phyloP scores from a whole-genome alignment of 495 filamentous ascomycete species.

The Aspergillus haitiensis region DNA sequence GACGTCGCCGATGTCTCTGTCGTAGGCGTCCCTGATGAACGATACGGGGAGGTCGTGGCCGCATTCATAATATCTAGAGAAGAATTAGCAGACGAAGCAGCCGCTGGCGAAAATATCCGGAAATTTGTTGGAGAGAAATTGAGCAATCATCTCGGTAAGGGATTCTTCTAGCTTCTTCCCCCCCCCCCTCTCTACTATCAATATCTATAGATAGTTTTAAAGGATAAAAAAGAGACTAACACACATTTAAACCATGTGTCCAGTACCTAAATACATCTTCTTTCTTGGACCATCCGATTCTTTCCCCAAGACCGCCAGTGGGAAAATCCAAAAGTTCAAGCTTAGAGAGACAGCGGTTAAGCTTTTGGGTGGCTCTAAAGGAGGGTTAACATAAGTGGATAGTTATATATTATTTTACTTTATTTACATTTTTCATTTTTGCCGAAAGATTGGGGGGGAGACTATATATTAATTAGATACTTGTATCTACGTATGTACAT shows the following conservation, averaged over 20 bases:
- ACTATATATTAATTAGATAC: no score
- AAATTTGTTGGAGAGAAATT: conserved; percentile 71
- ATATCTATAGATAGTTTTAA: background rate
- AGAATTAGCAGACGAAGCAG: conserved; percentile 19
- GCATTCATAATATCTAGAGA: conserved; percentile 68
- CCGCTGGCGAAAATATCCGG: conserved; percentile 54
- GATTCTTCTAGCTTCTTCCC: background rate
- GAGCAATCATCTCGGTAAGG: conserved; percentile 71
- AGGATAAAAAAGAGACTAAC: background rate
- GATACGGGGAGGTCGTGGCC: conserved; percentile 83
- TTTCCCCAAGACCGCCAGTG: conserved; percentile 92
- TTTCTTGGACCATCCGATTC: conserved; percentile 58
- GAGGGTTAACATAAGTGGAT: background rate
- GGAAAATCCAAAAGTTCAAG: conserved; percentile 97
- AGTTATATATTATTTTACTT: no score
- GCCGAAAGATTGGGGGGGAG: no score
- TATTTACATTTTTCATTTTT: no score
- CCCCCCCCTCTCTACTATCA: background rate
- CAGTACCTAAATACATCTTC: conserved; percentile 87
- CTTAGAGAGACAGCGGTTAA: conserved; percentile 64
- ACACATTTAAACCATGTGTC: background rate
- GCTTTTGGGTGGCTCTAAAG: conserved; percentile 35
- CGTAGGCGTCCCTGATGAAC: conserved; percentile 79
- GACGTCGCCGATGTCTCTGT: conserved; percentile 72
- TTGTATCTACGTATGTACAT: no score